Conservation (phyloP, 164 flowering plant species). For the Magnolia changhungtana region DNA sequence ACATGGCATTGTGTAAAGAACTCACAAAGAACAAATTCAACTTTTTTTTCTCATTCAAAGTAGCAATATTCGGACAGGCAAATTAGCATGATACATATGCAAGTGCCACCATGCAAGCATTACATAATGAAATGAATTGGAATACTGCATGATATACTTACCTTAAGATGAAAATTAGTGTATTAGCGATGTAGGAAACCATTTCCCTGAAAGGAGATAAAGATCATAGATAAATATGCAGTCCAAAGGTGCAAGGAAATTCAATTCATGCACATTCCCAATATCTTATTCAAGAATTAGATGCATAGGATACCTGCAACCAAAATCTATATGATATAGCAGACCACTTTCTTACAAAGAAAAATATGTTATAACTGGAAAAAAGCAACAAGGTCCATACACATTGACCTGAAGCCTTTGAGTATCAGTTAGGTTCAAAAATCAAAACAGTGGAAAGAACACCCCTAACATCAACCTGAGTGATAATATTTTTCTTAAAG, state of each 20-base stretch:
- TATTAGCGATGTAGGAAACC: slow-evolving; percentile 94
- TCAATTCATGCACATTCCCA: background rate
- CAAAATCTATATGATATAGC: background rate
- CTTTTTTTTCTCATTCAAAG: too few species aligned
- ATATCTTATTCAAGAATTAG: background rate
- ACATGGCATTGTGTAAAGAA: too few species aligned
- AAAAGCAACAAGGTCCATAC: background rate
- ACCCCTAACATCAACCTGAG: too few species aligned
- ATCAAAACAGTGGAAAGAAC: too few species aligned
- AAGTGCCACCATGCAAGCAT: background rate
- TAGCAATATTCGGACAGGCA: background rate
- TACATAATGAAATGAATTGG: background rate
- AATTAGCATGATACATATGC: background rate
- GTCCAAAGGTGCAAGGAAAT: background rate
- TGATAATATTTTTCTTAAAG: too few species aligned
- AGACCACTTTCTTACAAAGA: background rate
- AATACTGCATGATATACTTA: slow-evolving; percentile 20
- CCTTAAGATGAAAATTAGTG: slow-evolving; percentile 90
- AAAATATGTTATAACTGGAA: too few species aligned
- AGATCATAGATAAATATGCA: background rate
- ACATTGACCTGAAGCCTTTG: background rate
- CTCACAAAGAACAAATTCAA: too few species aligned
- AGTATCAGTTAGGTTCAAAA: background rate
- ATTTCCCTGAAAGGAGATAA: slow-evolving; percentile 69
- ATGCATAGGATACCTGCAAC: background rate